These are phyloP conservation scores for Wallacemonas sp. DNA, from an alignment of 208 protist species.

Conservation along the genomic window DNA sequence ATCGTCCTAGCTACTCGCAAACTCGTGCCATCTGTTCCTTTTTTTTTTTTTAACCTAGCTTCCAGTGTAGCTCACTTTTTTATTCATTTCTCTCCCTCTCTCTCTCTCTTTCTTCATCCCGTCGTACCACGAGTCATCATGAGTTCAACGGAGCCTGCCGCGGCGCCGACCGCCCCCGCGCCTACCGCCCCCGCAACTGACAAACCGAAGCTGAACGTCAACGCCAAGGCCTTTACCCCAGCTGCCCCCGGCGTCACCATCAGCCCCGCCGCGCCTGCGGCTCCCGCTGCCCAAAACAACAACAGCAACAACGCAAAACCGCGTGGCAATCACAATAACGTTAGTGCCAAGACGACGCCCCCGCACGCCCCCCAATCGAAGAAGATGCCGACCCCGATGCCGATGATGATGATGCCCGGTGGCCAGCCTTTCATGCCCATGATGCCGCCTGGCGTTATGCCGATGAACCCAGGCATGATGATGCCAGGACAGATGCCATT, in stretches of 20 bases:
- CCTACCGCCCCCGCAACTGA: not conserved
- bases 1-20: too few relatives aligned
- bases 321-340: not conserved
- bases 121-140: too few relatives aligned
- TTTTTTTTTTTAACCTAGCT: constrained; percentile 13
- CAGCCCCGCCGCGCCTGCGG: too few relatives aligned
- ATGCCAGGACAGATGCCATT: constrained; percentile 25
- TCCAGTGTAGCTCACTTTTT: constrained; percentile 8
- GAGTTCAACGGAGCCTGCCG: not conserved
- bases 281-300: too few relatives aligned
- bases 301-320: constrained; percentile 9
- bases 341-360: not conserved
- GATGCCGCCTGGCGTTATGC: constrained; percentile 26
- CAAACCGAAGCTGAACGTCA: constrained; percentile 53
- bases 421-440: constrained; percentile 23
- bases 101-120: constrained; percentile 11
- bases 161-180: constrained; percentile 7
- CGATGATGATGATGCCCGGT: constrained; percentile 24
- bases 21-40: constrained; percentile 9
- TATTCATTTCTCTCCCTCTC: constrained; percentile 13
- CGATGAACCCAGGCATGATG: constrained; percentile 27
- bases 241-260: too few relatives aligned
- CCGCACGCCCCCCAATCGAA: constrained; percentile 6
- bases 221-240: constrained; percentile 65
- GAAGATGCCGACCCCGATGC: constrained; percentile 30